Evolutionary conservation across 2,329 filamentous ascomycete species (phyloP), one percentile per base, ranked within the genome.

Genomic region (Ceratocystis smalleyi): DNA sequence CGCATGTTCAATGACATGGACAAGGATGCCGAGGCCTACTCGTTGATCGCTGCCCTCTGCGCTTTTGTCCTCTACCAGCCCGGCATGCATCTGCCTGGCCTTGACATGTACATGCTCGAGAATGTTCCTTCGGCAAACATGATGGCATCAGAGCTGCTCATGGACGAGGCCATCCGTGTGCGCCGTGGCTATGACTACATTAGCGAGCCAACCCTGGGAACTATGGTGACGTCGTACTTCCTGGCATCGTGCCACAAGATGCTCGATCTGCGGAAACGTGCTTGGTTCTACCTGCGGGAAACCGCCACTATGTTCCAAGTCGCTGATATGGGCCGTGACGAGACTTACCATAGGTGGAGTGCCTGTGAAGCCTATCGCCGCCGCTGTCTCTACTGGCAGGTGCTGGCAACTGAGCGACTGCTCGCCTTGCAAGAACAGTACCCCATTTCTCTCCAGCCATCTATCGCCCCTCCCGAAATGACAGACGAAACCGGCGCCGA

Each of bases 261-360:
- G 30, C 54, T 67, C 32, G 63, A 65, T 2, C 22, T 63, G 12
- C 51, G 55, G 43, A 84, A 87, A 67, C 84, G 85, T 72, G 88
- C 87, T 1, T 92, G 88, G 88, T 91, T 85, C 71, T 84, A 89
- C 71, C 76, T 92, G 8, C 83, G 88, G 30, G 88, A 94, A 73
- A 86, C 87, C 5, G 86, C 84, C 1, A 91, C 88, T 5, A 77
- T 92, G 73, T 78, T 81, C 32, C 79, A 83, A 69, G 80, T 86
- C 69, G 73, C 77, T 32, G 78, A 78, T 63, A 81, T 86, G 81
- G 77, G 80, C 70, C 82, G 82, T 71, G 84, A 86, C 69, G 80
- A 83, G 24, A 76, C 79, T 7, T 90, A 89, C 70, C 54, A 55
- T 7, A 78, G 81, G 63, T 81, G 81, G 68, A 81, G 83, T 68